Conservation (phyloP, 768 basidiomycete genomes). For the Mycena amicta region DNA sequence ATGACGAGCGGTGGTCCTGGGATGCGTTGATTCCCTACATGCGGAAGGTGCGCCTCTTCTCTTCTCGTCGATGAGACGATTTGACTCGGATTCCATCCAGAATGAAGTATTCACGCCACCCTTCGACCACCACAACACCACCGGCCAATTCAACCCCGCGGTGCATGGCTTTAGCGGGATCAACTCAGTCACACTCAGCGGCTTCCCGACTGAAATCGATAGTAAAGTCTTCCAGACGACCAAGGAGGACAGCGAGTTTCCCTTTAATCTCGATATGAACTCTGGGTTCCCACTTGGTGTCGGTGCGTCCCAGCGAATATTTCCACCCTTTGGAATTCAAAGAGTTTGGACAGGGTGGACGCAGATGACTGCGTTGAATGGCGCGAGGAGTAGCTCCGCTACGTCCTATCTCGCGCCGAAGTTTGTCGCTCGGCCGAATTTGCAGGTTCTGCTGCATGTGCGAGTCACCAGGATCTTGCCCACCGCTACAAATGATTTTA, state of each 20-base stretch:
- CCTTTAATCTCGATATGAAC: constrained; percentile 38
- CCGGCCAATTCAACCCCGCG: too few species aligned
- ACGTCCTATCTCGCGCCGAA: constrained; percentile 19
- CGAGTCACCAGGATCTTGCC: constrained; percentile 20
- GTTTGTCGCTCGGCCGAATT: constrained; percentile 12
- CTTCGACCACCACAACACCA: constrained; percentile 31
- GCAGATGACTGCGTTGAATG: constrained; percentile 8
- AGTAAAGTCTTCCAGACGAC: constrained; percentile 26
- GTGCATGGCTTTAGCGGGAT: constrained; percentile 30
- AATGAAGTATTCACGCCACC: constrained; percentile 30
- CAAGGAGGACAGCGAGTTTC: constrained; percentile 20
- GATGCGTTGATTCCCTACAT: constrained; percentile 20
- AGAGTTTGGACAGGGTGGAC: too few species aligned
- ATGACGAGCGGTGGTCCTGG: too few species aligned
- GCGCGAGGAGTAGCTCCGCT: constrained; percentile 17
- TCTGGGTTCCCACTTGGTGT: constrained; percentile 27
- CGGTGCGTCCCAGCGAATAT: background rate
- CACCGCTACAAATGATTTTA: too few species aligned
- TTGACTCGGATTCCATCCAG: constrained; percentile 13
- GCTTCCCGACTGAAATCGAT: constrained; percentile 26
- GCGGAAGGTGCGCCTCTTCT: constrained; percentile 16
- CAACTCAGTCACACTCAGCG: constrained; percentile 23
- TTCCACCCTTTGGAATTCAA: background rate
- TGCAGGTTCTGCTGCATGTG: constrained; percentile 22
- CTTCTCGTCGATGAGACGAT: background rate